phyloP scores from a whole-genome alignment of 495 filamentous ascomycete genomes.

The Neurospora tetraspora region DNA sequence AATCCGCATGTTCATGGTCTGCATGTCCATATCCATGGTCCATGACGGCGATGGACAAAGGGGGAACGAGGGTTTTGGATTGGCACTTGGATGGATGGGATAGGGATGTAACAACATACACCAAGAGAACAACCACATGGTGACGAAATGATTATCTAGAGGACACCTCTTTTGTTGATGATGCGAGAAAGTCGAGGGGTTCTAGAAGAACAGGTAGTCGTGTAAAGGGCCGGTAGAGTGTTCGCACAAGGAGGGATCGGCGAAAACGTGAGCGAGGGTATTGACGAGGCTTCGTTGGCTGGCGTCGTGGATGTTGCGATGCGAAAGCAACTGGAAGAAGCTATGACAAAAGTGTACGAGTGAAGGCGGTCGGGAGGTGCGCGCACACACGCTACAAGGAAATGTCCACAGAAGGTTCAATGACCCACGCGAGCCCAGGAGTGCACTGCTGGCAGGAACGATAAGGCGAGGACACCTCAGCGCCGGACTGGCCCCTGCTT shows the following conservation, averaged over 20 bases:
- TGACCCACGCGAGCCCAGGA: neutral
- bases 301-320: neutral
- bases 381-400: neutral
- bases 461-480: neutral
- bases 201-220: neutral
- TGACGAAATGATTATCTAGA: constrained; percentile 18
- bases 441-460: neutral
- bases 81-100: neutral
- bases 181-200: neutral
- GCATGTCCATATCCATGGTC: constrained; percentile 1
- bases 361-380: neutral
- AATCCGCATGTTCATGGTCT: constrained; percentile 1
- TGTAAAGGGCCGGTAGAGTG: neutral
- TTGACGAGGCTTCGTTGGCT: neutral
- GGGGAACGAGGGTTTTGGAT: neutral
- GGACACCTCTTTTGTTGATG: neutral
- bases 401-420: neutral
- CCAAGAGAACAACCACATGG: constrained; percentile 96
- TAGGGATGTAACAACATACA: constrained; percentile 47
- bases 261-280: neutral
- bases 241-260: neutral
- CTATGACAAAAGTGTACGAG: neutral
- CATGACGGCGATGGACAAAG: neutral
- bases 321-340: neutral
- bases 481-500: neutral